Percentiles rank a stretch among this genome's conserved stretches.
These are phyloP conservation scores for Hemisphaericaspora lyxosophila DNA, from an alignment of 1,139 yeast species.

Conservation along the genomic window DNA sequence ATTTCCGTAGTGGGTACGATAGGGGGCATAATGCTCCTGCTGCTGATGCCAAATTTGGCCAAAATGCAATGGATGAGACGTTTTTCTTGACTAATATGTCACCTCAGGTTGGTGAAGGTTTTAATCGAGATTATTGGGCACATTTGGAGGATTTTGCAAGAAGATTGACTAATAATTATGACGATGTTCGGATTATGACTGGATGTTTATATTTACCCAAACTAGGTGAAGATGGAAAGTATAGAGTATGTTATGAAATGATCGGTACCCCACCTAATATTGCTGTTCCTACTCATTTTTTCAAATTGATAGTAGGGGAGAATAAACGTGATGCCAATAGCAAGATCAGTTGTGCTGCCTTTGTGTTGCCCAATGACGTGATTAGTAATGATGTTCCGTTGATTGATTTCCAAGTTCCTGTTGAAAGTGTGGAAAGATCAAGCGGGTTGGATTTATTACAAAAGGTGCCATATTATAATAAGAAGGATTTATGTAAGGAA, in stretches of 20 bases:
- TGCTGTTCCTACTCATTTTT: constrained; percentile 97
- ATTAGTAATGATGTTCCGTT: constrained; percentile 73
- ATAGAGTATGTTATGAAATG: constrained; percentile 81
- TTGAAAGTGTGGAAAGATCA: constrained; percentile 83
- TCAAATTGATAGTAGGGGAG: constrained; percentile 87
- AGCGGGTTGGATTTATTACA: constrained; percentile 82
- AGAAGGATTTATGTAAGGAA: constrained; percentile 74
- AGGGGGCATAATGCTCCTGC: constrained; percentile 99
- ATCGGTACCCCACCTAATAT: constrained; percentile 96
- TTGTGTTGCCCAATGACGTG: constrained; percentile 82
- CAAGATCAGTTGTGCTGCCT: constrained; percentile 81
- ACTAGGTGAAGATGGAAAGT: constrained; percentile 61
- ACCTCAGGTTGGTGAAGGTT: constrained; percentile 98
- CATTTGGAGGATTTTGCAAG: constrained; percentile 90
- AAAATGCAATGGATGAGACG: constrained; percentile 92
- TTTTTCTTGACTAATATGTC: constrained; percentile 86
- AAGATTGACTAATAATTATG: constrained; percentile 65
- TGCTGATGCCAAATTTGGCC: constrained; percentile 90
- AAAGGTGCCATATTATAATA: constrained; percentile 59
- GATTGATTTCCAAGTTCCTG: constrained; percentile 77
- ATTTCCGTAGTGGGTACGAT: constrained; percentile 93
- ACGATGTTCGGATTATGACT: constrained; percentile 79
- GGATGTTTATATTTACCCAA: constrained; percentile 93
- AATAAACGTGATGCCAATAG: constrained; percentile 41
- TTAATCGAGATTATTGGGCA: constrained; percentile 96